phyloP scores from a whole-genome alignment of 768 basidiomycete species.

The Amanita exitialis region DNA sequence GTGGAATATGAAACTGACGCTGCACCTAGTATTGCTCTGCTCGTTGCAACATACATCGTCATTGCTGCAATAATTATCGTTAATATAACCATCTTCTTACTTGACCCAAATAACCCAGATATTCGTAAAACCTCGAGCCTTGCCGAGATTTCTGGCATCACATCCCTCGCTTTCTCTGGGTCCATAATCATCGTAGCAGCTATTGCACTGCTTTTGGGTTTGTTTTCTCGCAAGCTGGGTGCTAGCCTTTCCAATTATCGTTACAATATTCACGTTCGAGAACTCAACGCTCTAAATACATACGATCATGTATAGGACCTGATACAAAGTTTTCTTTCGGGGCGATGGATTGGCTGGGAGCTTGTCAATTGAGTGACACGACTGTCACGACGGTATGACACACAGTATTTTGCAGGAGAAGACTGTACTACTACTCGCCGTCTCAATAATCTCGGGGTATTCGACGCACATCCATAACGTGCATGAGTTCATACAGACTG shows the following conservation, averaged over 20 bases:
- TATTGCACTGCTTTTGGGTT: background rate
- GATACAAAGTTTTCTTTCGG: no score
- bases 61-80: conserved; percentile 14
- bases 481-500: no score
- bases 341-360: no score
- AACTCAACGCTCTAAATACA: background rate
- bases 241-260: background rate
- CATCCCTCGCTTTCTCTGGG: conserved; percentile 1
- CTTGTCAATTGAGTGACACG: no score
- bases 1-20: background rate
- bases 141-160: background rate
- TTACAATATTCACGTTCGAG: background rate
- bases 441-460: no score
- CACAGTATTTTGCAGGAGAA: no score
- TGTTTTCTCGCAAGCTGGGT: background rate
- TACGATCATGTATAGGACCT: background rate
- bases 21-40: conserved; percentile 7
- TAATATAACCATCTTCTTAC: conserved; percentile 14
- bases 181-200: background rate
- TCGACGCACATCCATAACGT: no score
- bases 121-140: background rate
- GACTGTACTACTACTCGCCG: no score
- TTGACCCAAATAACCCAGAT: conserved; percentile 4
- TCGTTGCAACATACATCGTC: conserved; percentile 9
- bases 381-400: no score